Percentiles rank a stretch among this genome's conserved stretches.
phyloP scores from a whole-genome alignment of 331 rosid genomes.

The Prunus yedoensis region DNA sequence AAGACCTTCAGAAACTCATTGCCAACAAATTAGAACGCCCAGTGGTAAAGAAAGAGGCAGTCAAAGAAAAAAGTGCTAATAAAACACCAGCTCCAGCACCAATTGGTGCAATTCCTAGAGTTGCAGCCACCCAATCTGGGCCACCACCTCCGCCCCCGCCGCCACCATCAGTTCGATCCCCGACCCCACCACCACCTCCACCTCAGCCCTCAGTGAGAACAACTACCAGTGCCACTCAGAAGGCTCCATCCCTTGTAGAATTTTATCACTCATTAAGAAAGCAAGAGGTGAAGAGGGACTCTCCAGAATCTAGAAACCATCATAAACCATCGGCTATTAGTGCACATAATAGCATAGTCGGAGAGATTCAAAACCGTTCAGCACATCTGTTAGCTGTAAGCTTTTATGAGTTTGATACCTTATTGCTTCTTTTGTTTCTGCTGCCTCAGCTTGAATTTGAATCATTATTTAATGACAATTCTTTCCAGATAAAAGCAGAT shows the following conservation, averaged over 20 bases:
- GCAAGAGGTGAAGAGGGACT: constrained; percentile 53
- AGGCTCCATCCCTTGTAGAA: constrained; percentile 51
- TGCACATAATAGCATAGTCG: constrained; percentile 88
- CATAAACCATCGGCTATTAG: constrained; percentile 43
- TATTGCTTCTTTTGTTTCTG: constrained; percentile 15
- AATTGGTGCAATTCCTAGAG: constrained; percentile 26
- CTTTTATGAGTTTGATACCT: constrained; percentile 9
- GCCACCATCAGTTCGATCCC: constrained; percentile 34
- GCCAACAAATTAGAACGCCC: constrained; percentile 70
- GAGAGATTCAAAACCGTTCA: constrained; percentile 94
- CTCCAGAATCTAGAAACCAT: constrained; percentile 36
- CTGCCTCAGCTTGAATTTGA: constrained; percentile 21
- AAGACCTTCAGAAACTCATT: constrained; percentile 72
- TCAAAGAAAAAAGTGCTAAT: constrained; percentile 28
- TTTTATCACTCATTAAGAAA: constrained; percentile 52
- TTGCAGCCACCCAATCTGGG: constrained; percentile 27
- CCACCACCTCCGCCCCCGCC: constrained; percentile 29
- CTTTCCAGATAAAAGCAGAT: constrained; percentile 74
- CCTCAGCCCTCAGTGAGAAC: constrained; percentile 39
- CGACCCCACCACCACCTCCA: constrained; percentile 52
- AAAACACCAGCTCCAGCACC: constrained; percentile 37
- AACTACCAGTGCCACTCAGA: constrained; percentile 33
- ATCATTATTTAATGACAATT: constrained; percentile 17
- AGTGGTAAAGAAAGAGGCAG: constrained; percentile 42
- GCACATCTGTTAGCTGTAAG: constrained; percentile 92